Evolutionary conservation across 1,284 basidiomycete species (phyloP), one percentile per base, ranked within the genome.

Genomic region (Ceratobasidium papillatum): DNA sequence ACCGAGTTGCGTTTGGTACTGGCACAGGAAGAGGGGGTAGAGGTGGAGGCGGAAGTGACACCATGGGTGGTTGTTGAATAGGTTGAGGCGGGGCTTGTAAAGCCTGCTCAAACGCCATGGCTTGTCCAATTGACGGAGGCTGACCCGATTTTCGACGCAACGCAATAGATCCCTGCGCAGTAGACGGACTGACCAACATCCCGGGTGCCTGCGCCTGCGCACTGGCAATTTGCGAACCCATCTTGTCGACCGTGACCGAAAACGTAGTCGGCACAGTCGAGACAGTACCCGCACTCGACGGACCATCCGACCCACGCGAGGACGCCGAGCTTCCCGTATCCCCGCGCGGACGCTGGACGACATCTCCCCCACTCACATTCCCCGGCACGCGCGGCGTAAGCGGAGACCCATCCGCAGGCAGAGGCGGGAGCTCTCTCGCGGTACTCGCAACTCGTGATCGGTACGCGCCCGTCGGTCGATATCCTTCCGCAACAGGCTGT

Each of bases 91-190:
- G 34, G 17, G 56, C 14, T 43, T 68, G 51, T 36, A 52, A 43
- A 25, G 56, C 54, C n/a, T 59, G 68, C 32, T 59, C 54, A 49
- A 72, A 61, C 9, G 56, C 56, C 56, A 59, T 58, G 30, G 52
- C 41, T 43, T 72, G 68, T 36, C 68, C 58, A 36, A 72, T 72
- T 14, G 68, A 61, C 9, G 68, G n/a, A n/a, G n/a, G 68, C 68
- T 72, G 65, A 51, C 54, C 69, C 56, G 74, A 65, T 51, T 82
- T 85, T 75, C 92, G 84, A 75, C 93, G 87, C 79, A 90, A 90
- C 49, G 84, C 87, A 76, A 94, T 91, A 27, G 90, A 89, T 36
- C 92, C 88, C 80, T 89, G 86, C 30, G 80, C 84, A 25, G 89
- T 87, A 0, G 89, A 86, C 11, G 36, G 47, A 36, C 58, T 72